phyloP scores from a whole-genome alignment of 2,329 filamentous ascomycete genomes.

The Paracamarosporium sp. region DNA sequence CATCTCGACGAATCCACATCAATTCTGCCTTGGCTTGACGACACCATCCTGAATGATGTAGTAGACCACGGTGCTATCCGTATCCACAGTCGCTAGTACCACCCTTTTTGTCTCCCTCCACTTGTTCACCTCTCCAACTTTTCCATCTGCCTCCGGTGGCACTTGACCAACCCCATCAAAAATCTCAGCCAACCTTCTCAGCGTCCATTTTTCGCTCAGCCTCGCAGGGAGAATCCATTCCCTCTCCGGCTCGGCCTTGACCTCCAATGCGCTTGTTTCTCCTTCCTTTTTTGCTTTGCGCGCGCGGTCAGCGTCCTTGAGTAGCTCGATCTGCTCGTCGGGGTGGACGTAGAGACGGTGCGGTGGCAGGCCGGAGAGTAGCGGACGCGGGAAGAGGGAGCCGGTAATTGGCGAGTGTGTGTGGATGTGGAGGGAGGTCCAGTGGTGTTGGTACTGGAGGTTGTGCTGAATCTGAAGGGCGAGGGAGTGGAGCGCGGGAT shows the following conservation, averaged over 20 bases:
- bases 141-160: conserved; percentile 39
- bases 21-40: conserved; percentile 86
- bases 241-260: conserved; percentile 50
- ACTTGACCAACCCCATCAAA: conserved; percentile 65
- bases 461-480: conserved; percentile 71
- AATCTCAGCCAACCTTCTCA: conserved; percentile 69
- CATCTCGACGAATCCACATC: conserved; percentile 15
- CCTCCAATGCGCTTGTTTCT: conserved; percentile 50
- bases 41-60: conserved; percentile 87
- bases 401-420: conserved; percentile 51
- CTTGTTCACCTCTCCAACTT: conserved; percentile 31
- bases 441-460: conserved; percentile 77
- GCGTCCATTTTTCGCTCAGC: conserved; percentile 74
- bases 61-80: conserved; percentile 84
- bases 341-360: conserved; percentile 78
- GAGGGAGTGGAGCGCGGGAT: conserved; percentile 55
- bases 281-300: conserved; percentile 47
- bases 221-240: conserved; percentile 83
- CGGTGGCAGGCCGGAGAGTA: conserved; percentile 77
- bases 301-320: conserved; percentile 63
- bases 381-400: conserved; percentile 60
- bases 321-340: conserved; percentile 78
- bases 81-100: conserved; percentile 75
- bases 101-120: conserved; percentile 68
- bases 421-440: conserved; percentile 68